Conservation (phyloP, 192 early-diverging fungal genomes). For the Anaeromyces robustus region DNA sequence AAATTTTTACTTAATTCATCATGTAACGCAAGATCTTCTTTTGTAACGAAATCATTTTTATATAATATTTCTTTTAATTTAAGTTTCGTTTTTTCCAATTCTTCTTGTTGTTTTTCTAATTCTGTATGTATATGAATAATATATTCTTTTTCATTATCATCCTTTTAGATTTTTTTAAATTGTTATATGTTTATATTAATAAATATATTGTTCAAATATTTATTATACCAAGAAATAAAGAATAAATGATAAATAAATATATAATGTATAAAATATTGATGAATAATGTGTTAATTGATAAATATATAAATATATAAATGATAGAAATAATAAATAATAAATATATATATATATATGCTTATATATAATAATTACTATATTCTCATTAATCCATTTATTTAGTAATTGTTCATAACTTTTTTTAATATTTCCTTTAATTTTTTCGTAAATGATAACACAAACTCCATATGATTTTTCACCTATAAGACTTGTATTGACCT, state of each 20-base stretch:
- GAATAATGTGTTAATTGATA: no score
- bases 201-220: no score
- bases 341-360: no score
- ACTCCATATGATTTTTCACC: neutral
- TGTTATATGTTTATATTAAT: no score
- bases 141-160: neutral
- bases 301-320: no score
- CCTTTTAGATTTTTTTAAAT: neutral
- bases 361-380: neutral
- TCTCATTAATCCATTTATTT: neutral
- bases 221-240: no score
- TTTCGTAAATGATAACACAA: neutral
- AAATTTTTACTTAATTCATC: neutral
- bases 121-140: neutral
- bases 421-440: neutral
- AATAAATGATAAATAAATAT: no score
- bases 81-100: neutral
- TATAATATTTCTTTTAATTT: neutral
- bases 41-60: neutral
- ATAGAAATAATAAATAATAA: no score
- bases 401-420: neutral
- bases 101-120: neutral
- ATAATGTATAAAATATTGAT: no score
- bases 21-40: neutral
- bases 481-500: neutral